Conservation (phyloP, 805 yeast genomes). For the Dipodascopsis tothii region DNA sequence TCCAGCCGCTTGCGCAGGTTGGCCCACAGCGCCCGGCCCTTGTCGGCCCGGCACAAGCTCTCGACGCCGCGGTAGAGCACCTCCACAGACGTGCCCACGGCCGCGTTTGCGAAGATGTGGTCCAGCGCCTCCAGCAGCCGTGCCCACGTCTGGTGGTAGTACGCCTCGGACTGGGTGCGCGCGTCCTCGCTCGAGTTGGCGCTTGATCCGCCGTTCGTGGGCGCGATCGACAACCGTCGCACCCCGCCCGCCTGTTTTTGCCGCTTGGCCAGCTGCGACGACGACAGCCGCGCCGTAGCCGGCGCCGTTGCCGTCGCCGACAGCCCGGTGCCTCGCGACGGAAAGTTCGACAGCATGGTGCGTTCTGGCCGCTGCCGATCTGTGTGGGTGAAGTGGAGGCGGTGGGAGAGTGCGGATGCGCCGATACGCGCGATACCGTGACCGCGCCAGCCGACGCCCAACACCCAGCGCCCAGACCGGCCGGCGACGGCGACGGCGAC, state of each 20-base stretch:
- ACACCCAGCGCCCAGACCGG: too few relatives aligned
- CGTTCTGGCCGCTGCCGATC: too few relatives aligned
- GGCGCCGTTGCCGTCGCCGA: conserved; percentile 1
- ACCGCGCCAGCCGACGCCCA: too few relatives aligned
- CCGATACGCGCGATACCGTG: too few relatives aligned
- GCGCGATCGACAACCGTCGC: conserved; percentile 7
- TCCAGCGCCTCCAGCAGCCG: conserved; percentile 12
- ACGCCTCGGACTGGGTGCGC: conserved; percentile 7
- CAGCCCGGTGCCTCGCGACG: conserved; percentile 16
- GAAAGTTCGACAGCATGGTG: conserved; percentile 20
- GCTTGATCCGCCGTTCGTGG: not conserved
- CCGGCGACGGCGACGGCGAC: too few relatives aligned
- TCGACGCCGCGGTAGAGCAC: conserved; percentile 30
- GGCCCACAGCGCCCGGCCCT: conserved; percentile 24
- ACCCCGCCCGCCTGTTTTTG: conserved; percentile 13
- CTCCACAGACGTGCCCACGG: conserved; percentile 23
- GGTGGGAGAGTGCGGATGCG: too few relatives aligned
- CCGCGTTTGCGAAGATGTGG: conserved; percentile 5
- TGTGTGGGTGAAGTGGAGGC: too few relatives aligned
- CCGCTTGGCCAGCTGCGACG: conserved; percentile 16
- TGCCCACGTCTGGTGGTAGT: conserved; percentile 12
- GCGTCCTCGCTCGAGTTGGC: not conserved
- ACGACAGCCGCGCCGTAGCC: conserved; percentile 3
- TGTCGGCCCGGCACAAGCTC: conserved; percentile 27
- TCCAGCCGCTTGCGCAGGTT: conserved; percentile 16